A percentile compares a stretch with the other conserved stretches of the same genome.
phyloP scores from a whole-genome alignment of 306 rosid genomes.

The Begonia masoniana region DNA sequence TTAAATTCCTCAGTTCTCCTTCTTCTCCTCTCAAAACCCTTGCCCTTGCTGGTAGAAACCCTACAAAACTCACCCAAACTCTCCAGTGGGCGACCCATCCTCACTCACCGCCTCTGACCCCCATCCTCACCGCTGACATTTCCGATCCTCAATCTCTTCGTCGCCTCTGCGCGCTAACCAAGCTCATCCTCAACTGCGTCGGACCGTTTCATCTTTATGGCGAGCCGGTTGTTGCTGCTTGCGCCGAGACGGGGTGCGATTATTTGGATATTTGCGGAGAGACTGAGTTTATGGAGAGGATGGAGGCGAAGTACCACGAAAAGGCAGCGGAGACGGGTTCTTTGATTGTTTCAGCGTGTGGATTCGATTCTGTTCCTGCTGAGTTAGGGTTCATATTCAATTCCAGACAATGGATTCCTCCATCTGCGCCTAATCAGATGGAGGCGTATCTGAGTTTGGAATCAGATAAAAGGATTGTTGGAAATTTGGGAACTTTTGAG shows the following conservation, averaged over 20 bases:
- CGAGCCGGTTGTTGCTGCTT: slow-evolving; percentile 60
- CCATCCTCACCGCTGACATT: slow-evolving; percentile 50
- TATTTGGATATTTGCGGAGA: slow-evolving; percentile 84
- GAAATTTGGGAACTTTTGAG: slow-evolving; percentile 63
- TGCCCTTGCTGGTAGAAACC: slow-evolving; percentile 72
- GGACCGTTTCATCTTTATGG: slow-evolving; percentile 89
- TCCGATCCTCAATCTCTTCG: slow-evolving; percentile 46
- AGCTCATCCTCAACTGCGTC: slow-evolving; percentile 75
- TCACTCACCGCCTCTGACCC: slow-evolving; percentile 35
- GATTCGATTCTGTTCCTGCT: slow-evolving; percentile 89
- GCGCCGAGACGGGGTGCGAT: slow-evolving; percentile 55
- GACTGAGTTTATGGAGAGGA: slow-evolving; percentile 78
- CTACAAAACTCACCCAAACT: slow-evolving; percentile 34
- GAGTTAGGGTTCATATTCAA: slow-evolving; percentile 72
- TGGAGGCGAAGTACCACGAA: slow-evolving; percentile 38
- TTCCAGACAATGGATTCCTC: slow-evolving; percentile 51
- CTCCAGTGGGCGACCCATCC: slow-evolving; percentile 64
- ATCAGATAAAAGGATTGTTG: slow-evolving; percentile 50
- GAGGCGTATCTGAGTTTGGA: slow-evolving; percentile 64
- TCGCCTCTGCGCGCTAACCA: slow-evolving; percentile 44
- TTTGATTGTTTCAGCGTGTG: slow-evolving; percentile 75
- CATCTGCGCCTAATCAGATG: slow-evolving; percentile 34
- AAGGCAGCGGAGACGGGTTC: slow-evolving; percentile 30
- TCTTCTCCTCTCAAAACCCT: slow-evolving; percentile 48
- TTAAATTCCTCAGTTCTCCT: slow-evolving; percentile 46